Conservation (phyloP, 2,329 filamentous ascomycete species). For the Aspergillus costaricaensis region DNA sequence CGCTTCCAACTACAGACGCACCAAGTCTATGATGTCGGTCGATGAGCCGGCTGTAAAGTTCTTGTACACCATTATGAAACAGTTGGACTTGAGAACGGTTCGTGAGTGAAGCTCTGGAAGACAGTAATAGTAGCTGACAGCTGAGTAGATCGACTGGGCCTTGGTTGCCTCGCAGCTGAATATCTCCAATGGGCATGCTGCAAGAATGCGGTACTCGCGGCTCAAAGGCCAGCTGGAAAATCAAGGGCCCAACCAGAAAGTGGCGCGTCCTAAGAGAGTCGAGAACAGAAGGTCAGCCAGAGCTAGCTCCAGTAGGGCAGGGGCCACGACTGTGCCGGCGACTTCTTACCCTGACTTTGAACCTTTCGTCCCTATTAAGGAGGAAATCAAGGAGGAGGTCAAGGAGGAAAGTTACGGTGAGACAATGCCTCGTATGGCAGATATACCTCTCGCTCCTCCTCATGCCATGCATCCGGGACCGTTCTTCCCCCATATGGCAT, state of each 20-base stretch:
- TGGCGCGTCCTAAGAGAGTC: constrained; percentile 29
- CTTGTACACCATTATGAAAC: constrained; percentile 58
- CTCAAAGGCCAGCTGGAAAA: constrained; percentile 58
- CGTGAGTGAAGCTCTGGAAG: constrained; percentile 18
- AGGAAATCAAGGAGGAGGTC: constrained; percentile 4
- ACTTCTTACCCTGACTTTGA: background rate
- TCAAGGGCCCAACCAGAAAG: constrained; percentile 27
- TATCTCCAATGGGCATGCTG: constrained; percentile 59
- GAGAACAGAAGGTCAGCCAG: constrained; percentile 23
- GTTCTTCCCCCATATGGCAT: no score
- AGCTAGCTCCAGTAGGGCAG: constrained; percentile 18
- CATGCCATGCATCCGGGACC: constrained; percentile 7
- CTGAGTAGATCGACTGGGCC: constrained; percentile 55
- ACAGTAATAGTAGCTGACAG: background rate
- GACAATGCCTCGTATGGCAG: constrained; percentile 10
- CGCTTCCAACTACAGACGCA: constrained; percentile 35
- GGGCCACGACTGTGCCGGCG: constrained; percentile 11
- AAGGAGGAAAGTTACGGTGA: constrained; percentile 26
- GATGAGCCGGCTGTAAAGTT: constrained; percentile 55
- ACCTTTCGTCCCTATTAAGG: no score
- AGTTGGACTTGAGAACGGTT: constrained; percentile 56
- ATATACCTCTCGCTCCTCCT: constrained; percentile 14
- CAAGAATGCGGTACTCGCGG: constrained; percentile 59
- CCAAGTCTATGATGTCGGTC: constrained; percentile 46
- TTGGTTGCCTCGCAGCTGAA: constrained; percentile 51